A percentile compares a stretch with the other conserved stretches of the same genome.
phyloP scores from a whole-genome alignment of 768 basidiomycete species.

The Podaxis pistillaris region DNA sequence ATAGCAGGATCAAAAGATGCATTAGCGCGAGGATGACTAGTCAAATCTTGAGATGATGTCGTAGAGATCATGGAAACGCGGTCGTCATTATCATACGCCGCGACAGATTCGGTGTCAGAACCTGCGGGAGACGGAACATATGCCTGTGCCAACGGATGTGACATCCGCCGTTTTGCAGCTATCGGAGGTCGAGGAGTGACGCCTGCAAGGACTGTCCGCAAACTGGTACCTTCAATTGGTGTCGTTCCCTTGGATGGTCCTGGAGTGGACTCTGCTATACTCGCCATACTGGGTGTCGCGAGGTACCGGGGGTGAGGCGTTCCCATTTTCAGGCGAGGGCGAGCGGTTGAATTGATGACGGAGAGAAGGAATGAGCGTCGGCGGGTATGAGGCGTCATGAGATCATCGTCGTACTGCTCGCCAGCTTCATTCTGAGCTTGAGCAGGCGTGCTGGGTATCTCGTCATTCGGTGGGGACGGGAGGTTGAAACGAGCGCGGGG shows the following conservation, averaged over 20 bases:
- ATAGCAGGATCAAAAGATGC: constrained; percentile 87
- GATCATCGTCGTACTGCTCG: constrained; percentile 36
- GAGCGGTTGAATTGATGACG: constrained; percentile 79
- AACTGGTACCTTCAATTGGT: constrained; percentile 25
- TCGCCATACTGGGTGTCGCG: constrained; percentile 29
- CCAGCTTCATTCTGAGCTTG: constrained; percentile 24
- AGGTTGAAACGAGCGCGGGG: constrained; percentile 61
- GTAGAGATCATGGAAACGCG: constrained; percentile 76
- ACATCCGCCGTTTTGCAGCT: constrained; percentile 37
- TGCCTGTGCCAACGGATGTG: constrained; percentile 67
- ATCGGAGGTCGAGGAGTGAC: constrained; percentile 62
- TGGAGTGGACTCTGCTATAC: constrained; percentile 33
- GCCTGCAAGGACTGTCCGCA: constrained; percentile 58
- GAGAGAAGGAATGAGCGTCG: constrained; percentile 81
- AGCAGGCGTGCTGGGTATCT: constrained; percentile 37
- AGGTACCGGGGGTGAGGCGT: constrained; percentile 55
- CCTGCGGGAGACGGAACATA: constrained; percentile 35
- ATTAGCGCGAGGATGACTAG: constrained; percentile 76
- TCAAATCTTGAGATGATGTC: constrained; percentile 85
- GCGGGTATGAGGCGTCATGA: constrained; percentile 67
- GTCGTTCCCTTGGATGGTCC: constrained; percentile 20
- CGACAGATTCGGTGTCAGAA: constrained; percentile 33
- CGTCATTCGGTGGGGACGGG: constrained; percentile 40
- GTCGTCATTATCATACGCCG: constrained; percentile 48
- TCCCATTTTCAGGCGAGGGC: constrained; percentile 65